phyloP scores from a whole-genome alignment of 257 asterid species.

The Datura wrightii region DNA sequence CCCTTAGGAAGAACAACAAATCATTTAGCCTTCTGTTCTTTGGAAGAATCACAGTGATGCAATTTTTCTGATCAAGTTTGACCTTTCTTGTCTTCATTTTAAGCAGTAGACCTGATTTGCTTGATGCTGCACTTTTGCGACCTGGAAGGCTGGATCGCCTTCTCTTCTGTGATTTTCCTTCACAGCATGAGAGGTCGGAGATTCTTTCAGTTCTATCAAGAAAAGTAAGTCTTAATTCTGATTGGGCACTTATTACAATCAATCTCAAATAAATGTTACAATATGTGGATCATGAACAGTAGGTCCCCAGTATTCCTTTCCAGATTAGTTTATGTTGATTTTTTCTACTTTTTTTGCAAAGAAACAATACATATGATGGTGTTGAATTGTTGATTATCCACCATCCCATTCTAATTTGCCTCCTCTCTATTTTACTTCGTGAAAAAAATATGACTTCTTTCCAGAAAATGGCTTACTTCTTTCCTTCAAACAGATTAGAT shows the following conservation, averaged over 20 bases:
- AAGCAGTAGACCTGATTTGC: constrained; percentile 92
- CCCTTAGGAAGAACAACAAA: not conserved
- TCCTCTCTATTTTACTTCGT: not conserved
- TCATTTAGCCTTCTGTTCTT: not conserved
- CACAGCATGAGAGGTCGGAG: constrained; percentile 76
- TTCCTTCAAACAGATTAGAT: not conserved
- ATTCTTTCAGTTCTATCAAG: constrained; percentile 85
- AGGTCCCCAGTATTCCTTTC: not conserved
- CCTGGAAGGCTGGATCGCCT: constrained; percentile 98
- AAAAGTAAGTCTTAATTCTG: constrained; percentile 55
- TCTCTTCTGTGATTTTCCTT: constrained; percentile 92
- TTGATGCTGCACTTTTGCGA: constrained; percentile 97
- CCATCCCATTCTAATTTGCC: not conserved
- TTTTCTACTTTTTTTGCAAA: not conserved
- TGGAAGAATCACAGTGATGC: not conserved
- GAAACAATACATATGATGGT: not conserved
- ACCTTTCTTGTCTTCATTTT: constrained; percentile 33
- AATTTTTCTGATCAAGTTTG: constrained; percentile 21
- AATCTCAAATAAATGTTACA: not conserved
- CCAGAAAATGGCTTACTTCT: not conserved
- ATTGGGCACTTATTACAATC: constrained; percentile 7
- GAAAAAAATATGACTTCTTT: not conserved
- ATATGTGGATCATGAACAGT: not conserved
- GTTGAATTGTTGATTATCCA: not conserved
- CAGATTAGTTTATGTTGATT: constrained; percentile 9